Conservation (phyloP, 2,329 filamentous ascomycete genomes). For the Sarocladium kiliense region DNA sequence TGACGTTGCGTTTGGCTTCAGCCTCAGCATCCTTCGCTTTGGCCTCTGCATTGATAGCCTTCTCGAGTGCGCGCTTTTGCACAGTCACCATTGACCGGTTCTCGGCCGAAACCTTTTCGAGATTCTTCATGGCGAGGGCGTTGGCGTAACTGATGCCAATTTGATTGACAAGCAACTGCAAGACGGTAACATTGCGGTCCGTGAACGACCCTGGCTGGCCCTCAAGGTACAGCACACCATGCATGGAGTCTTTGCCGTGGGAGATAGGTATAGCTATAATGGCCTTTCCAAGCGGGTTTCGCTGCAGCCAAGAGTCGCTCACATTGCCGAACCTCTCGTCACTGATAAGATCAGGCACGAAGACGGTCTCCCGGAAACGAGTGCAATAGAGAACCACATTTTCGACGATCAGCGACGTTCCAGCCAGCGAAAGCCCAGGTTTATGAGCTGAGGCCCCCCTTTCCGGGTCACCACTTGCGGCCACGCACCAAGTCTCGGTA, state of each 20-base stretch:
- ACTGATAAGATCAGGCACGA: slow-evolving; percentile 65
- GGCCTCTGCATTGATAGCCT: slow-evolving; percentile 67
- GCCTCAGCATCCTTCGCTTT: slow-evolving; percentile 75
- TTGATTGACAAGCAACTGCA: slow-evolving; percentile 71
- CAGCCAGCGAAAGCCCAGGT: slow-evolving; percentile 58
- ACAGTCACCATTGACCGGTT: slow-evolving; percentile 74
- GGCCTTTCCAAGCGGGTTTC: slow-evolving; percentile 65
- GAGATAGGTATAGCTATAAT: slow-evolving; percentile 77
- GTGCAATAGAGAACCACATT: slow-evolving; percentile 74
- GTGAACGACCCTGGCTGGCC: slow-evolving; percentile 71
- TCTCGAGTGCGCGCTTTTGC: slow-evolving; percentile 67
- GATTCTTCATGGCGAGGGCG: slow-evolving; percentile 60
- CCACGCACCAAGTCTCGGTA: slow-evolving; percentile 62
- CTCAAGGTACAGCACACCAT: slow-evolving; percentile 73
- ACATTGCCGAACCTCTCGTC: slow-evolving; percentile 78
- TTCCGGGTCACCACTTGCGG: slow-evolving; percentile 68
- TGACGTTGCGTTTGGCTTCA: slow-evolving; percentile 72
- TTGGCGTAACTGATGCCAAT: slow-evolving; percentile 70
- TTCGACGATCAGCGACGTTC: slow-evolving; percentile 65
- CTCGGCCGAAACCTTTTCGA: slow-evolving; percentile 73
- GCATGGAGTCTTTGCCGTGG: slow-evolving; percentile 66
- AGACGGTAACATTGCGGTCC: slow-evolving; percentile 62
- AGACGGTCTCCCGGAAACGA: slow-evolving; percentile 70
- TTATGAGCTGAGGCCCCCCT: slow-evolving; percentile 61
- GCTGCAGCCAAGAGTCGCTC: slow-evolving; percentile 60